phyloP scores from a whole-genome alignment of 176 grass and related monocot genomes.

The Phoenix dactylifera region DNA sequence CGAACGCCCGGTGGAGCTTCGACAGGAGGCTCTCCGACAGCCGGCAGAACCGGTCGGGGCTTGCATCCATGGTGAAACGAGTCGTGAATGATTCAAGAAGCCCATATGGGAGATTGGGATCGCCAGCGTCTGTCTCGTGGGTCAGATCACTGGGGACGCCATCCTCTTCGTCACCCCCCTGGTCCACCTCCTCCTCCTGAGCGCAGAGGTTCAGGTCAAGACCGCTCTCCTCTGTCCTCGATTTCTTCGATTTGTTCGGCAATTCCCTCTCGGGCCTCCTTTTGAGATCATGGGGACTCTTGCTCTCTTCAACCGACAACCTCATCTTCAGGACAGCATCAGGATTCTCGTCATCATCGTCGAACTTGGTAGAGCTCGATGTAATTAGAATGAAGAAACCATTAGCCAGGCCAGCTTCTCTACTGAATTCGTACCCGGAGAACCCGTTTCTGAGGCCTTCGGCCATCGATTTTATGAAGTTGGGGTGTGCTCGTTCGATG shows the following conservation, averaged over 20 bases:
- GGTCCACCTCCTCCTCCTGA: constrained; percentile 6
- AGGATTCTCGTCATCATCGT: not conserved
- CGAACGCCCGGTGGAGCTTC: constrained; percentile 26
- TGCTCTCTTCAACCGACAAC: constrained; percentile 24
- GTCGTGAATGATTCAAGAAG: constrained; percentile 21
- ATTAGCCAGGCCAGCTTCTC: not conserved
- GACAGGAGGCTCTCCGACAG: constrained; percentile 20
- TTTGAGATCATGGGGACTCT: constrained; percentile 21
- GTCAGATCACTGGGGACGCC: constrained; percentile 68
- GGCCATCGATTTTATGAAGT: constrained; percentile 15
- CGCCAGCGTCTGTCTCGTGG: constrained; percentile 26
- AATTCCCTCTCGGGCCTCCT: constrained; percentile 28
- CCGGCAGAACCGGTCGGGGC: constrained; percentile 3
- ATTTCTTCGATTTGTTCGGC: constrained; percentile 24
- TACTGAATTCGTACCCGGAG: constrained; percentile 1
- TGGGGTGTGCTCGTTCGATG: constrained; percentile 31
- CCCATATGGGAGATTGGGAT: not conserved
- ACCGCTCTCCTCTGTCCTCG: constrained; percentile 16
- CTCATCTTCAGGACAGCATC: constrained; percentile 10
- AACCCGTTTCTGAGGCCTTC: constrained; percentile 11
- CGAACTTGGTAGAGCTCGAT: constrained; percentile 4
- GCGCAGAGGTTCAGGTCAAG: constrained; percentile 53
- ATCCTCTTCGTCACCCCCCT: constrained; percentile 26
- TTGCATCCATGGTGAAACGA: constrained; percentile 16
- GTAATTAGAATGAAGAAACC: constrained; percentile 41